Conservation (phyloP, 2,329 filamentous ascomycete species). For the Alternaria arbusti region DNA sequence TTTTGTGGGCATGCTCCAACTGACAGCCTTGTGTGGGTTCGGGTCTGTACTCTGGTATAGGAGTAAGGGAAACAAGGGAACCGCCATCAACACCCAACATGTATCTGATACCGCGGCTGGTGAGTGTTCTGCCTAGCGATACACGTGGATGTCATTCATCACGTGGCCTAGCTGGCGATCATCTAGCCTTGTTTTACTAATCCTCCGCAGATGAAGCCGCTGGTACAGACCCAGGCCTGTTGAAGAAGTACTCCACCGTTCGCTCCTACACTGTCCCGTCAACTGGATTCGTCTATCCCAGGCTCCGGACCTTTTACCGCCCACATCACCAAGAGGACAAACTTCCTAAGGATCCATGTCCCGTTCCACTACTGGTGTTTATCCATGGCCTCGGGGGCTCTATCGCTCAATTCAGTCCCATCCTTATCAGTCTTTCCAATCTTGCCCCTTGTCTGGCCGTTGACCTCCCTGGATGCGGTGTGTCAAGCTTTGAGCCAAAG, state of each 20-base stretch:
- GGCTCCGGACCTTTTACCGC: slow-evolving; percentile 82
- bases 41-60: slow-evolving; percentile 45
- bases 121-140: slow-evolving; percentile 28
- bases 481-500: slow-evolving; percentile 74
- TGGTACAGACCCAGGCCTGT: slow-evolving; percentile 75
- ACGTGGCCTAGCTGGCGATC: slow-evolving; percentile 9
- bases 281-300: slow-evolving; percentile 71
- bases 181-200: slow-evolving; percentile 12
- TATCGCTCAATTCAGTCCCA: slow-evolving; percentile 81
- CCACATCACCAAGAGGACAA: slow-evolving; percentile 83
- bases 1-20: slow-evolving; percentile 48
- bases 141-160: slow-evolving; percentile 5
- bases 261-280: slow-evolving; percentile 73
- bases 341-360: slow-evolving; percentile 73
- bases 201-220: slow-evolving; percentile 50
- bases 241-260: slow-evolving; percentile 76
- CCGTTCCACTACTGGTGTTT: slow-evolving; percentile 85
- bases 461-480: slow-evolving; percentile 88
- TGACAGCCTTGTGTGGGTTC: slow-evolving; percentile 46
- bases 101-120: slow-evolving; percentile 29
- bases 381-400: slow-evolving; percentile 94
- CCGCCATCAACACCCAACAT: slow-evolving; percentile 23
- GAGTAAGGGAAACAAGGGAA: slow-evolving; percentile 30
- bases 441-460: slow-evolving; percentile 84
- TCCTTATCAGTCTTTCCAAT: slow-evolving; percentile 82